These are phyloP conservation scores for Rachicladosporium sp. DNA, from an alignment of 2,329 filamentous ascomycete genomes.

Conservation along the genomic window DNA sequence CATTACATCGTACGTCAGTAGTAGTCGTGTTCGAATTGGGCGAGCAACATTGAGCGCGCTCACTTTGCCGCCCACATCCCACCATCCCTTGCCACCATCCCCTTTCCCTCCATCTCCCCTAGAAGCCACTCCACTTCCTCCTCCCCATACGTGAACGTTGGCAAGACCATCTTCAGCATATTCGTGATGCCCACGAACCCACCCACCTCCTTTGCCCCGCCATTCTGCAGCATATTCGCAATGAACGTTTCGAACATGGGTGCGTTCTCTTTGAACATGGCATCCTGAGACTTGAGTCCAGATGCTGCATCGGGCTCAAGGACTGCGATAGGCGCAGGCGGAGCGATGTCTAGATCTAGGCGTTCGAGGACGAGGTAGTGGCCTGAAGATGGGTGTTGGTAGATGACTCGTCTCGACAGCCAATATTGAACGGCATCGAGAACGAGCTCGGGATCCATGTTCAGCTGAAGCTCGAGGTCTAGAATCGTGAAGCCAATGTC, in stretches of 20 bases:
- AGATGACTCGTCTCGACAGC: constrained; percentile 55
- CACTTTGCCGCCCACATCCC: constrained; percentile 17
- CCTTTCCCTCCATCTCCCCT: constrained; percentile 62
- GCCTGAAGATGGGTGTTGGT: constrained; percentile 36
- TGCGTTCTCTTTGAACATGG: constrained; percentile 54
- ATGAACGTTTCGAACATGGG: constrained; percentile 85
- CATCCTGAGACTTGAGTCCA: constrained; percentile 39
- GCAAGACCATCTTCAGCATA: constrained; percentile 90
- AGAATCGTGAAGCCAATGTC: constrained; percentile 21
- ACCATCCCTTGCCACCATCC: constrained; percentile 37
- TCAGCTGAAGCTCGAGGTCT: constrained; percentile 42
- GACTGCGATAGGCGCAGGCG: constrained; percentile 19
- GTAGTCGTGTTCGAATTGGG: too few species aligned
- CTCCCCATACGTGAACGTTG: constrained; percentile 78
- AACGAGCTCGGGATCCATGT: constrained; percentile 64
- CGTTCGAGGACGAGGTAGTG: constrained; percentile 58
- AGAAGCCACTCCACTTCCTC: constrained; percentile 79
- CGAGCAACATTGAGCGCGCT: too few species aligned
- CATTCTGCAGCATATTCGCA: constrained; percentile 87
- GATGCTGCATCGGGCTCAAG: constrained; percentile 28
- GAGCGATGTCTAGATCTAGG: constrained; percentile 32
- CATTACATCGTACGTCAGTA: too few species aligned
- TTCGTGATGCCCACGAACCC: constrained; percentile 79
- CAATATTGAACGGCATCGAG: constrained; percentile 57
- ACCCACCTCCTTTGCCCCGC: constrained; percentile 37